Base-by-base conservation (phyloP, 768 basidiomycete genomes). In the Stropharia rugosoannulata region DNA sequence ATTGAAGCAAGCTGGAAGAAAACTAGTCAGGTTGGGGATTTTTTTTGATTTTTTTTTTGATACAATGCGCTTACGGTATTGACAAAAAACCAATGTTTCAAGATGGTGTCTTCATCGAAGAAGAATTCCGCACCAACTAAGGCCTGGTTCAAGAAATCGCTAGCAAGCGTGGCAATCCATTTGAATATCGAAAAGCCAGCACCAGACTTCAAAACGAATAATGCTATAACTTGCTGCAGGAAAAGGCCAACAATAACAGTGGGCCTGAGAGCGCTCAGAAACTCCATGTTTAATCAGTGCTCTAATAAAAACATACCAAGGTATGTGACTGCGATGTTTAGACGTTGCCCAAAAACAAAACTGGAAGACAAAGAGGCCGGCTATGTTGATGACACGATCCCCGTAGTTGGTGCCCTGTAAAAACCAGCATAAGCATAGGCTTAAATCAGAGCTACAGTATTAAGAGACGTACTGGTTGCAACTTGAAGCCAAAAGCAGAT, bases 161-260 rank as follows among this genome's bases (percentile, higher is more conserved):
- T 76, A 4, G 92, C 92, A 15, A 91, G 81, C 45, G 73, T 80
- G 4, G 93, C 90, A 57, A 95, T 82, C 84, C 90, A 94, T 50
- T 76, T 80, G 79, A 97, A 96, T 53, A 95, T 80, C 18, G 80
- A 80, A 71, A 88, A 94, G 16, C 94, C 94, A 41, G 92, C 93
- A 44, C 75, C 74, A 10, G 86, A 82, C 74, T 94, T 95, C 64
- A 97, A 80, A 35, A 95, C 94, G 68, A 96, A 94, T 42, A 96
- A 78, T 1, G 94, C 94, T 44, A 95, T 82, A n/a, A 76, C 82
- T 74, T 95, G 93, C 67, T 97, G 94, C 41, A 88, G 62, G 70
- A 94, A 86, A 19, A 95, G 75, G 15, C 94, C 94, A 45, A 93
- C 86, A 56, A 95, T 85, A 62, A 94, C 83, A n/a, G 93, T 93